Conservation (phyloP, 805 yeast genomes). For the Phaffomyces thermotolerans region DNA sequence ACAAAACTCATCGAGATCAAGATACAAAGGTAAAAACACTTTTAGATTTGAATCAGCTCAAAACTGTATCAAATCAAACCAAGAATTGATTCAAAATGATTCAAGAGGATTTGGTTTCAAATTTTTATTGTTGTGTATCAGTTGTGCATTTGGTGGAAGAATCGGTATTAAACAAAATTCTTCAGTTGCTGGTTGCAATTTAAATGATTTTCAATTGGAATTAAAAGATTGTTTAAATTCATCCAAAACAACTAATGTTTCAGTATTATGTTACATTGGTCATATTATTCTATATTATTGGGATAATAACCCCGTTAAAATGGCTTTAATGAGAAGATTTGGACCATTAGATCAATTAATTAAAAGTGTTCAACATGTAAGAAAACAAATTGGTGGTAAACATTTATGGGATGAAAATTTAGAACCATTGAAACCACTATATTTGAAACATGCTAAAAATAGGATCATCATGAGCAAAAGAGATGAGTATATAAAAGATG, state of each 20-base stretch:
- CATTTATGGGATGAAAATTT: conserved; percentile 6
- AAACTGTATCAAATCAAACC: not conserved
- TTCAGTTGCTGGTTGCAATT: not conserved
- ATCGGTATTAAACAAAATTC: too few relatives aligned
- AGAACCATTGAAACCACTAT: not conserved
- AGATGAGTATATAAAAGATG: not conserved
- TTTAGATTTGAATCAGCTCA: not conserved
- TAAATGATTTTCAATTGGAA: not conserved
- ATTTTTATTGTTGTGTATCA: conserved; percentile 7
- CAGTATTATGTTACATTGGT: conserved; percentile 5
- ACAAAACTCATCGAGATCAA: too few relatives aligned
- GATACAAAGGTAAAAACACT: too few relatives aligned
- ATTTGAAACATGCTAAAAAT: not conserved
- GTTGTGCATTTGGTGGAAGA: conserved; percentile 13
- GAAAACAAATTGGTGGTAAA: conserved; percentile 4
- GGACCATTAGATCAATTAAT: conserved; percentile 5
- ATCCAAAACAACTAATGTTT: not conserved
- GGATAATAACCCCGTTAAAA: not conserved
- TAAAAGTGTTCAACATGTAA: not conserved
- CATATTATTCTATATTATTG: conserved; percentile 7
- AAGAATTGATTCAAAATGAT: not conserved
- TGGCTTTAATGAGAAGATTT: conserved; percentile 1
- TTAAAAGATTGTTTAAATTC: too few relatives aligned
- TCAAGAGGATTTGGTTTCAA: conserved; percentile 7
- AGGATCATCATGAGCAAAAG: not conserved